Evolutionary conservation across 805 yeast genomes (phyloP).

Genomic region (Pichia rugopelliculosa): DNA sequence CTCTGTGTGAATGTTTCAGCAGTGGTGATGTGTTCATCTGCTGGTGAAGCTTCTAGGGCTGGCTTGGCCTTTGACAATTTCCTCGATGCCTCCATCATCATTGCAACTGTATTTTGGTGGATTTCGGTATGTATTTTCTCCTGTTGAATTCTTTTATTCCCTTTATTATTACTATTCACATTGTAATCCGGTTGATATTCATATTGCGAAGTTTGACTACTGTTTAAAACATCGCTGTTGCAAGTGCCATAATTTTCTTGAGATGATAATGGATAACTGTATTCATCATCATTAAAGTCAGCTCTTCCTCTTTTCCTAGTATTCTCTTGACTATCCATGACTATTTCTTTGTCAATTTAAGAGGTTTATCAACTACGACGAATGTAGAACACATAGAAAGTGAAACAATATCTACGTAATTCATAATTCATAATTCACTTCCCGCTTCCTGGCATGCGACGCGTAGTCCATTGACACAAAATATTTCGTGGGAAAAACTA

Average conservation of each 20-base stretch:
- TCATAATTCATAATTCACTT: too few relatives aligned
- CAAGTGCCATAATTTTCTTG: background rate
- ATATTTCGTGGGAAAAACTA: too few relatives aligned
- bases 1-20: background rate
- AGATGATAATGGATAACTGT: background rate
- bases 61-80: background rate
- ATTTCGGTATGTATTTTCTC: conserved; percentile 6
- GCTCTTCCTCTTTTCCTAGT: background rate
- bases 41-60: background rate
- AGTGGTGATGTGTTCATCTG: background rate
- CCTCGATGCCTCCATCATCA: conserved; percentile 21
- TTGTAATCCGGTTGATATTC: too few relatives aligned
- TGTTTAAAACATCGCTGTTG: too few relatives aligned
- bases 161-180: background rate
- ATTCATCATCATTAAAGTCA: background rate
- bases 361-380: too few relatives aligned
- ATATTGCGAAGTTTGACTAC: too few relatives aligned
- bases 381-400: too few relatives aligned
- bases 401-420: too few relatives aligned
- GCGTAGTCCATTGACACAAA: too few relatives aligned
- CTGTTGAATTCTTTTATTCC: background rate
- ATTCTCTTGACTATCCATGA: background rate
- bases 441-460: too few relatives aligned
- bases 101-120: conserved; percentile 15
- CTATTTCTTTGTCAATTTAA: too few relatives aligned